These are phyloP conservation scores for Salix suchowensis DNA, from an alignment of 345 rosid species.

Conservation along the genomic window DNA sequence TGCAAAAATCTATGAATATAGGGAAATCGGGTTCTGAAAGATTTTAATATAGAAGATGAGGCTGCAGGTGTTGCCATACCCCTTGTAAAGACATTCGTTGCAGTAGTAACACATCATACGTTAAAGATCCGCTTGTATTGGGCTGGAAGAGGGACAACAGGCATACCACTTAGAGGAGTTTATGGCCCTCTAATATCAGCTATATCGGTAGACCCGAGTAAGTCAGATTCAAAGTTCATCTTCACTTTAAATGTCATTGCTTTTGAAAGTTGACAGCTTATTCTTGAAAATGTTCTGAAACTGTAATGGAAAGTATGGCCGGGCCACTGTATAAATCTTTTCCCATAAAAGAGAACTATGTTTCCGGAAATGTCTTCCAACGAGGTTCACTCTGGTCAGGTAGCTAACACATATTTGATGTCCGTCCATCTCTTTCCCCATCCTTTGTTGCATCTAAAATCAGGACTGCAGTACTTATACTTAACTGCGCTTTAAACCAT, in stretches of 20 bases:
- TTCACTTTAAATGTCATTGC: neutral
- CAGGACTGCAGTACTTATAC: neutral
- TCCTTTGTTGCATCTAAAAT: neutral
- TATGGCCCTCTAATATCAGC: slow-evolving; percentile 30
- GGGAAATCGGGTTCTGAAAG: slow-evolving; percentile 23
- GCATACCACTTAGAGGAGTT: slow-evolving; percentile 23
- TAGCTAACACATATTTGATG: neutral
- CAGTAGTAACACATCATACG: slow-evolving; percentile 12
- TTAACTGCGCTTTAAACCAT: neutral
- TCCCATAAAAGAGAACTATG: neutral
- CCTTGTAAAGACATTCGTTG: slow-evolving; percentile 18
- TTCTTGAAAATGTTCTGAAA: neutral
- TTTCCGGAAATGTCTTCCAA: neutral
- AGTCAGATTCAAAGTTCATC: neutral
- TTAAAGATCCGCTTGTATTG: slow-evolving; percentile 26
- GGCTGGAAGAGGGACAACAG: slow-evolving; percentile 32
- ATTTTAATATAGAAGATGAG: slow-evolving; percentile 21
- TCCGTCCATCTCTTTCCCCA: neutral
- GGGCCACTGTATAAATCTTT: too few relatives aligned
- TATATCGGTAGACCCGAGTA: slow-evolving; percentile 26
- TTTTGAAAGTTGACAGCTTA: neutral
- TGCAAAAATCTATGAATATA: neutral
- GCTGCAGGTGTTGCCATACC: slow-evolving; percentile 24
- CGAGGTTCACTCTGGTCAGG: neutral
- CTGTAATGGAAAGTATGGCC: neutral